Evolutionary conservation across 306 rosid species (phyloP), one percentile per base, ranked within the genome.

Genomic region (Pyrus bretschneideri): DNA sequence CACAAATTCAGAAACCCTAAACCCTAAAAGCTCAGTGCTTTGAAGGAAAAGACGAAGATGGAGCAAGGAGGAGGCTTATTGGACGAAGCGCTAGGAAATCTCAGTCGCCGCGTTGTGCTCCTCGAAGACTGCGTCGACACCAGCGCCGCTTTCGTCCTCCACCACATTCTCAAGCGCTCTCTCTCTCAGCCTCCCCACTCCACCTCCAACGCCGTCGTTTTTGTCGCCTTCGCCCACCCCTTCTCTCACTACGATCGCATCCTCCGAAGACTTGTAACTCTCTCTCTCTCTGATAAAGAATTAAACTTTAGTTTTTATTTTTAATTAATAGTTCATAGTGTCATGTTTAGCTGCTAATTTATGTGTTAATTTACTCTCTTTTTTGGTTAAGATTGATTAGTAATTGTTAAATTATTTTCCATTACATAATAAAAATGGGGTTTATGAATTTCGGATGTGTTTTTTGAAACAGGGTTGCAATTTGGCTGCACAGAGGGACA

Each of bases 51-150:
- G 27, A 45, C 11, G 78, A 71, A 8, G 29, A 91, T 88, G 98
- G 89, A 87, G 67, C 75, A 15, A 13, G 55, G 71, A 27, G 76
- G 33, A 35, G 46, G 30, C 78, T 79, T 95, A 27, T 74, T 95
- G 67, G 96, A 90, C 46, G 92, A 89, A 80, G 91, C 96, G 5
- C 15, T 95, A 31, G 96, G 95, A 81, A 69, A 83, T 44, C 78
- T 90, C 60, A 42, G 71, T 7, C 89, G 93, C 75, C 85, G 89
- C 23, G 82, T 88, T 15, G 69, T 90, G 42, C 86, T 90, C 21
- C 73, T 95, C 57, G 93, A 95, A 76, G 99, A 95, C 66, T 85
- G 87, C 69, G 93, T 92, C 3, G 89, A 95, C 82, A 95, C 97
- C 11, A 88, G 88, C 59, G 99, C 84, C 19, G 78, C 98, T 72